Conservation (phyloP, 495 filamentous ascomycete species). For the Penicillium cataractarum region DNA sequence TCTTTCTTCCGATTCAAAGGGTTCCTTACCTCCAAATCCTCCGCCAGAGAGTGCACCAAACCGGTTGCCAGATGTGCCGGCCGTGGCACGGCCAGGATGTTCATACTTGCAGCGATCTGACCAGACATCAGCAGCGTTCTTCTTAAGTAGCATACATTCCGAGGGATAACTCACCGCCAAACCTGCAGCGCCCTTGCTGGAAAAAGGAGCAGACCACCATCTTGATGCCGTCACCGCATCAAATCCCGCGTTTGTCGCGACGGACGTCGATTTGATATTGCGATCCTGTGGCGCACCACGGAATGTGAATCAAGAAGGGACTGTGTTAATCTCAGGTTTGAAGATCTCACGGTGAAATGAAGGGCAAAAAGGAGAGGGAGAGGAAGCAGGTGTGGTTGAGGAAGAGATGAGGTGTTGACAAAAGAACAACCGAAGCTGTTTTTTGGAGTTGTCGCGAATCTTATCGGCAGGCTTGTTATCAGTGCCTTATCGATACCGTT, state of each 20-base stretch:
- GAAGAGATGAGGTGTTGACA: constrained; percentile 11
- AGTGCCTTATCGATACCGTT: constrained; percentile 11
- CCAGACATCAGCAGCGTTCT: constrained; percentile 16
- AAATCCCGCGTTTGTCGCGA: constrained; percentile 7
- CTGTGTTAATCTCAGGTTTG: not conserved
- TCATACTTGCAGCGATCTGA: constrained; percentile 59
- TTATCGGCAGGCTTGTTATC: constrained; percentile 8
- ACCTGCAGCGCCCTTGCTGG: constrained; percentile 72
- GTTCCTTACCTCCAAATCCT: constrained; percentile 42
- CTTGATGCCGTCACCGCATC: constrained; percentile 10
- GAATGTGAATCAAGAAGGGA: not conserved
- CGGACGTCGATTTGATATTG: not conserved
- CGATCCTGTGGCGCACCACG: not conserved
- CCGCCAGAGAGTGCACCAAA: constrained; percentile 46
- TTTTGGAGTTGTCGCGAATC: constrained; percentile 10
- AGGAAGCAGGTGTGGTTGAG: not conserved
- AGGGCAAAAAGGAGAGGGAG: not conserved
- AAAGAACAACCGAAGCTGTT: constrained; percentile 19
- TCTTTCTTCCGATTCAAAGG: not conserved
- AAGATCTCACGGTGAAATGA: not conserved
- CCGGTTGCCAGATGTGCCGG: constrained; percentile 41
- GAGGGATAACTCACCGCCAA: constrained; percentile 55
- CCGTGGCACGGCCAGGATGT: constrained; percentile 47
- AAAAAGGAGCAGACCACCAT: constrained; percentile 75
- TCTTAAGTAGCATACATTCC: not conserved